These are phyloP conservation scores for Tulasnella sp. DNA, from an alignment of 768 basidiomycete species.

Conservation along the genomic window DNA sequence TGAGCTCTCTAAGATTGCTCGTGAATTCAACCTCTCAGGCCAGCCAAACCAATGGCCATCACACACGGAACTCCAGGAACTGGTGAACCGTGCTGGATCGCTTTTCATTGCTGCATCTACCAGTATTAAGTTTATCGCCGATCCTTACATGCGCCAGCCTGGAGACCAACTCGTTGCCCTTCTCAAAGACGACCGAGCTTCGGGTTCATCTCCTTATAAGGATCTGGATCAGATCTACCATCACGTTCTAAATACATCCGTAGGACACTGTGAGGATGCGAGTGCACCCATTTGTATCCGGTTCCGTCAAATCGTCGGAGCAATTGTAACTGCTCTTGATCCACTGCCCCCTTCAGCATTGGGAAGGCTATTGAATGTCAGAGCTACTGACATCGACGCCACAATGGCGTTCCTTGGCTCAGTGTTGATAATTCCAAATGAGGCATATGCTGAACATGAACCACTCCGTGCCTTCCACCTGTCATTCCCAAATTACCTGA, in stretches of 20 bases:
- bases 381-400: background rate
- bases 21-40: background rate
- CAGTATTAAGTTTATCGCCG: background rate
- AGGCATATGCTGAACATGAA: too few relatives aligned
- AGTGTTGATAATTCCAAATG: background rate
- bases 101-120: conserved; percentile 9
- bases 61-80: background rate
- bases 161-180: background rate
- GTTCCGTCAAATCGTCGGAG: conserved; percentile 5
- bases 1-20: background rate
- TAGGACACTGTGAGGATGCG: background rate
- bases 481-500: conserved; percentile 13
- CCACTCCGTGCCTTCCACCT: conserved; percentile 8
- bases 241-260: background rate
- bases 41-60: conserved; percentile 8
- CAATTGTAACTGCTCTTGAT: conserved; percentile 3
- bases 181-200: background rate
- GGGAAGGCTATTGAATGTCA: background rate
- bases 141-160: background rate
- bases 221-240: background rate
- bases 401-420: background rate
- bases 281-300: background rate
- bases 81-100: background rate
- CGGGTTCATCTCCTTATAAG: background rate
- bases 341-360: conserved; percentile 1